A percentile compares a stretch with the other conserved stretches of the same genome.
Evolutionary conservation across 2,329 filamentous ascomycete species (phyloP).

Genomic region (Elsinoe perseae): DNA sequence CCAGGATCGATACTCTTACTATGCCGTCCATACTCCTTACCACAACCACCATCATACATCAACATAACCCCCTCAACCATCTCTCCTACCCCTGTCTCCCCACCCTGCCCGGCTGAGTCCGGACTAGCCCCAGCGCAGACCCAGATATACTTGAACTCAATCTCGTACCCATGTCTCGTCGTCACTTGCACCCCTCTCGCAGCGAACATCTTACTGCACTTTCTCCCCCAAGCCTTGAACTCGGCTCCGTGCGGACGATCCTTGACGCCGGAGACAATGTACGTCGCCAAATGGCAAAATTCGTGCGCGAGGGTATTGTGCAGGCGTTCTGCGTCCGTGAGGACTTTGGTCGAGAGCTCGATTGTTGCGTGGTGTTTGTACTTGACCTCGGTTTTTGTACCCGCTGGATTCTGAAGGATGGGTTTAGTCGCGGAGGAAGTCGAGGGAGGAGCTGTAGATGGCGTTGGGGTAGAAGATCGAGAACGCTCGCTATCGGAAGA

Average conservation of each 20-base stretch:
- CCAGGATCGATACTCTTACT: constrained; percentile 72
- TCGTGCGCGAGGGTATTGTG: constrained; percentile 93
- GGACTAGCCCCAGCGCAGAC: constrained; percentile 45
- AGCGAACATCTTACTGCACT: constrained; percentile 52
- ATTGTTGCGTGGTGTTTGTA: constrained; percentile 58
- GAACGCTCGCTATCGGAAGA: neutral
- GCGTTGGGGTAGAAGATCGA: neutral
- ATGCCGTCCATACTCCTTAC: constrained; percentile 69
- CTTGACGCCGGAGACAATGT: constrained; percentile 70
- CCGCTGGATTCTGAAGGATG: neutral
- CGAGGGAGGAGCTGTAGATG: neutral
- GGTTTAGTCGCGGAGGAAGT: neutral
- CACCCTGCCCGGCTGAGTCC: neutral
- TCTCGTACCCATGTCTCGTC: constrained; percentile 82
- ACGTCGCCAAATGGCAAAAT: constrained; percentile 89
- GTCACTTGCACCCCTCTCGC: constrained; percentile 65
- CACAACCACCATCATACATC: constrained; percentile 45
- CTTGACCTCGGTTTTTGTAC: neutral
- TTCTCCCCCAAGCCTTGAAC: constrained; percentile 68
- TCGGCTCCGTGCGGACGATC: constrained; percentile 74
- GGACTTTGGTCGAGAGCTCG: constrained; percentile 82
- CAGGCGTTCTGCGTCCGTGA: constrained; percentile 66
- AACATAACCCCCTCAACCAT: neutral
- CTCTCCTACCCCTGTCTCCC: neutral
- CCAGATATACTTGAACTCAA: constrained; percentile 91